Base-by-base conservation (phyloP, 768 basidiomycete species). In the Floccularia luteovirens region DNA sequence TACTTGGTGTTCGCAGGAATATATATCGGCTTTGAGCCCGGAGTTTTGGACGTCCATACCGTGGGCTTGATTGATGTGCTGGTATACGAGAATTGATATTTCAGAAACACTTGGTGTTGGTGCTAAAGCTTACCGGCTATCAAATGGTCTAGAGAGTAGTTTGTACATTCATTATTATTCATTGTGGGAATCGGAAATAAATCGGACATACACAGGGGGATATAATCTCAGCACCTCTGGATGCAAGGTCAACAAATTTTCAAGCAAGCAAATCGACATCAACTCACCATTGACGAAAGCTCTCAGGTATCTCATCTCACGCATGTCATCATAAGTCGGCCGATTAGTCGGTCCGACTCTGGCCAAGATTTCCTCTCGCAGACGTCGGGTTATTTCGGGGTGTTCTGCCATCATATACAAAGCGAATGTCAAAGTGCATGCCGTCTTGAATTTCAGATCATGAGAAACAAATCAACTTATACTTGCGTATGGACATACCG, bases 221-320 rank as follows among this genome's bases (percentile, higher is more conserved):
- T 58, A 63, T 11, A 75, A 48, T 23, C 70, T 56, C 35, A 73
- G 48, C 2, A 67, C 64, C 55, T 72, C 67, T 70, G 27, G 4
- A 16, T 10, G 21, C 24, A 27, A 10, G 2, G 12, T 38, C 17
- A 43, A 39, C 21, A 25, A 1, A 25, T 28, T 24, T 28, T n/a
- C 22, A 23, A 16, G 30, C 6, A n/a, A 13, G 14, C 1, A 13
- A n/a, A 25, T 17, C 3, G 5, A 37, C 8, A 35, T 12, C 12
- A 10, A 19, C 44, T 6, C 41, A 55, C 55, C 55, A 31, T 57
- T 57, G 39, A 57, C 48, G 23, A 54, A 48, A 13, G 53, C 53
- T 7, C 53, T 34, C 31, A 54, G 32, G 34, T 44, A 54, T 39
- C 63, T 69, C 64, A 72, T 65, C 3, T 62, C 53, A 34, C 59